Evolutionary conservation across 1,139 yeast species (phyloP).

Genomic region (Yamadazyma spencermartinsiae): DNA sequence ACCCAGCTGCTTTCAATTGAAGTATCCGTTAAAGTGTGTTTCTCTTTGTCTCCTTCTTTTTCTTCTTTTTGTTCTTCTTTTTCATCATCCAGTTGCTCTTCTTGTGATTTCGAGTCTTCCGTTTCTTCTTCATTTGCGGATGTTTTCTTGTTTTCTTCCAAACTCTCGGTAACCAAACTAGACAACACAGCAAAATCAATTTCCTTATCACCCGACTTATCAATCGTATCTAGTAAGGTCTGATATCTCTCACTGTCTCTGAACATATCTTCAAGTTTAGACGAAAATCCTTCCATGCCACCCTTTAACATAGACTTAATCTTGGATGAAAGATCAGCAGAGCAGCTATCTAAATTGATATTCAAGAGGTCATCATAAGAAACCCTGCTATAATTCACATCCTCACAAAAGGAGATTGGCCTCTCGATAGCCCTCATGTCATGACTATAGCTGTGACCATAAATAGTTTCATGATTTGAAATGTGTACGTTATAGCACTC

Average conservation of each 20-base stretch:
- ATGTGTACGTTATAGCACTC: conserved; percentile 36
- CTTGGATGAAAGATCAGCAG: conserved; percentile 18
- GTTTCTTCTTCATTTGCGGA: background rate
- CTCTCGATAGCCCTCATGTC: conserved; percentile 28
- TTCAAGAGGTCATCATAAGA: conserved; percentile 23
- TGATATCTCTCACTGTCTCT: conserved; percentile 28
- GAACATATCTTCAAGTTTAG: conserved; percentile 23
- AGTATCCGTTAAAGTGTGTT: background rate
- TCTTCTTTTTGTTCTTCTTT: conserved; percentile 4
- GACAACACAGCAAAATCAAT: conserved; percentile 23
- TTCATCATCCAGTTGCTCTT: conserved; percentile 4
- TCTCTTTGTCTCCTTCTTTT: background rate
- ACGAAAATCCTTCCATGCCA: conserved; percentile 20
- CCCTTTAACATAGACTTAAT: conserved; percentile 23
- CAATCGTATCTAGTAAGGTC: conserved; percentile 19
- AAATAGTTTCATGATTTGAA: conserved; percentile 14
- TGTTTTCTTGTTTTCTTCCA: conserved; percentile 2
- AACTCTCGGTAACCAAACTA: conserved; percentile 18
- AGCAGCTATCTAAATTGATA: conserved; percentile 28
- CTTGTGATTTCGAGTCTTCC: no score
- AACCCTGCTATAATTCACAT: background rate
- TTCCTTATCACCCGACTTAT: conserved; percentile 22
- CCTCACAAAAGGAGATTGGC: conserved; percentile 13
- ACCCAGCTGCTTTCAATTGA: conserved; percentile 1
- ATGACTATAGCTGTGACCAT: conserved; percentile 26